Base-by-base conservation (phyloP, 352 stramenopile species). In the Heterotrichella gracilis region DNA sequence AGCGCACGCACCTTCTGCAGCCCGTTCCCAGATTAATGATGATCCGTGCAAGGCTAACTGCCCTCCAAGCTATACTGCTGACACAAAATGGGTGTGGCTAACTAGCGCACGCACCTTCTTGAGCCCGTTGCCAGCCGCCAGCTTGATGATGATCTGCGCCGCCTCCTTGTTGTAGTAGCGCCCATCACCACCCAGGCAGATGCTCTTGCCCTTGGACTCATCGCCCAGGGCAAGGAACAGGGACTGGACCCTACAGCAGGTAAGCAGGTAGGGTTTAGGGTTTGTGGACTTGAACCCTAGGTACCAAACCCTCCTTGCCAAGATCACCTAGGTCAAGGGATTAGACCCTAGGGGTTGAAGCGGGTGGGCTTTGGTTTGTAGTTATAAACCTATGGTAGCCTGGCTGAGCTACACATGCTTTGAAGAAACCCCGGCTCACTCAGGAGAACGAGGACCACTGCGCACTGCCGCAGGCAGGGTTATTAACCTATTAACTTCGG, bases 51-150 rank as follows among this genome's bases (percentile, higher is more conserved):
- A 89, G 85, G 69, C 84, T 77, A 0, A 97, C 85, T 66, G 89
- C 90, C 70, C 95, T 95, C 1, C 83, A 90, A n/a, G 93, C 88
- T n/a, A 87, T 81, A 69, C 97, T 90, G 72, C 87, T 83, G 68
- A 92, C 82, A 74, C n/a, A 98, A 96, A 70, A 85, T 90, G 77
- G 96, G 88, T 72, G 96, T 95, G 14, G 90, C 89, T 19, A 87
- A 79, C 75, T 84, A 86, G 79, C 86, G 87, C 72, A 85, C 89
- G 78, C 85, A 90, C 67, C 83, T 84, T 22, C 22, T 2, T 13
- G 20, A n/a, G 24, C 0, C 14, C 2, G 24, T 3, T 17, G 32
- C 19, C n/a, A 3, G 19, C 14, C 32, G n/a, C 3, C 14, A 9
- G 24, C 3, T 19, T 69, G 67, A n/a, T 14, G 32, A 3, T 4